Evolutionary conservation across 2,329 filamentous ascomycete species (phyloP).

Genomic region (Colletotrichum cereale): DNA sequence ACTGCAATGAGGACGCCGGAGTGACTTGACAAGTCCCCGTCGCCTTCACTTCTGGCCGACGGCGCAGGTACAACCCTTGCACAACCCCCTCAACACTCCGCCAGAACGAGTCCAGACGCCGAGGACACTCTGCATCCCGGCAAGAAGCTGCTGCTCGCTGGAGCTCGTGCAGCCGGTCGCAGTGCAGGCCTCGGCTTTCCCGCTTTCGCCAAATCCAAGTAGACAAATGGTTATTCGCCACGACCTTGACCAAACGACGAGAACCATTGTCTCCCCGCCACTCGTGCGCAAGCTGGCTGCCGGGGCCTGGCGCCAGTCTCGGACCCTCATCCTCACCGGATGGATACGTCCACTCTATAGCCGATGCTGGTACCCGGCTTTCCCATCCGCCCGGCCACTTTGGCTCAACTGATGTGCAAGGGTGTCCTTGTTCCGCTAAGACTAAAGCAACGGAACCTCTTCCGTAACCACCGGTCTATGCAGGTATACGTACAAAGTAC

Average conservation of each 20-base stretch:
- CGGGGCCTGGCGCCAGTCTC: slow-evolving; percentile 1
- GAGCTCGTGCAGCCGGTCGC: background rate
- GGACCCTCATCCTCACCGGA: slow-evolving; percentile 27
- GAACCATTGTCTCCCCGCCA: background rate
- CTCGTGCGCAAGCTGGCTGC: background rate
- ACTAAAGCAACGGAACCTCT: slow-evolving; percentile 29
- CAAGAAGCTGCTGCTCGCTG: slow-evolving; percentile 13
- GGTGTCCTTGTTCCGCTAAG: slow-evolving; percentile 29
- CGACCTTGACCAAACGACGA: slow-evolving; percentile 1
- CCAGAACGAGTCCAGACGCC: slow-evolving; percentile 6
- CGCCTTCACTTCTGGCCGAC: background rate
- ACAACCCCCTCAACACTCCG: slow-evolving; percentile 15
- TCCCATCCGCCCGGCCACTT: slow-evolving; percentile 27
- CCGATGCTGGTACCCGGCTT: slow-evolving; percentile 30
- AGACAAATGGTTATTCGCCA: slow-evolving; percentile 24
- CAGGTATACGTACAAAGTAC: slow-evolving; percentile 19
- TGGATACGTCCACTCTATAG: slow-evolving; percentile 36
- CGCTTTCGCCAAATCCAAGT: background rate
- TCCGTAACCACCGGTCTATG: slow-evolving; percentile 29
- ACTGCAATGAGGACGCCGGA: background rate
- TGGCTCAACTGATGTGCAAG: slow-evolving; percentile 37
- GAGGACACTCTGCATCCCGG: slow-evolving; percentile 24
- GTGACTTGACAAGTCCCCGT: background rate
- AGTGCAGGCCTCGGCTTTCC: background rate
- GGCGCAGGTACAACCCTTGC: slow-evolving; percentile 9